Conservation (phyloP, 768 basidiomycete species). For the Mrakia gelida region DNA sequence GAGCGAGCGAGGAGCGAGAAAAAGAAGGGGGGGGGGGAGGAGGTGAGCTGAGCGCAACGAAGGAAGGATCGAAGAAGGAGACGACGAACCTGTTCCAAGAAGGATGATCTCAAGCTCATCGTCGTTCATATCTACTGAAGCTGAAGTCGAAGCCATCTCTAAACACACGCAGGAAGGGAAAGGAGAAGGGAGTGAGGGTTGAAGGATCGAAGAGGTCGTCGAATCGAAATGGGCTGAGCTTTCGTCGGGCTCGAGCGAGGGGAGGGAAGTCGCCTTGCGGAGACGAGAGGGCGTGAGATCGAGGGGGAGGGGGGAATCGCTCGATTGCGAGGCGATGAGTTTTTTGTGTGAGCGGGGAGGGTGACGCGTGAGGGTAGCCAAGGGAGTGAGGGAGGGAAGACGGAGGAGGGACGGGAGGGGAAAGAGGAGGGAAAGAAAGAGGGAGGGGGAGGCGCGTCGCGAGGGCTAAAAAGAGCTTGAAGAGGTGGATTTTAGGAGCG, state of each 20-base stretch:
- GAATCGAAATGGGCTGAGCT: too few species aligned
- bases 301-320: not conserved
- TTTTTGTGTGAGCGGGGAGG: not conserved
- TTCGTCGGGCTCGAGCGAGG: too few species aligned
- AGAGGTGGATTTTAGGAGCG: too few species aligned
- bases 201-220: too few species aligned
- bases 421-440: too few species aligned
- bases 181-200: not conserved
- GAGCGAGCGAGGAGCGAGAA: too few species aligned
- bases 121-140: not conserved
- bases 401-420: not conserved
- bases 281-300: not conserved
- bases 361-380: not conserved
- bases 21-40: not conserved
- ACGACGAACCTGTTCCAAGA: conserved; percentile 71
- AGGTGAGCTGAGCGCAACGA: not conserved
- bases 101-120: conserved; percentile 61
- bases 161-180: not conserved
- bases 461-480: too few species aligned
- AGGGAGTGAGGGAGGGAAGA: not conserved
- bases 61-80: not conserved
- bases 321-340: not conserved
- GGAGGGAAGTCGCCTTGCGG: too few species aligned
- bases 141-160: not conserved
- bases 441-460: too few species aligned